A percentile compares a stretch with the other conserved stretches of the same genome.
Conservation (phyloP, 345 rosid genomes). For the Murraya paniculata region DNA sequence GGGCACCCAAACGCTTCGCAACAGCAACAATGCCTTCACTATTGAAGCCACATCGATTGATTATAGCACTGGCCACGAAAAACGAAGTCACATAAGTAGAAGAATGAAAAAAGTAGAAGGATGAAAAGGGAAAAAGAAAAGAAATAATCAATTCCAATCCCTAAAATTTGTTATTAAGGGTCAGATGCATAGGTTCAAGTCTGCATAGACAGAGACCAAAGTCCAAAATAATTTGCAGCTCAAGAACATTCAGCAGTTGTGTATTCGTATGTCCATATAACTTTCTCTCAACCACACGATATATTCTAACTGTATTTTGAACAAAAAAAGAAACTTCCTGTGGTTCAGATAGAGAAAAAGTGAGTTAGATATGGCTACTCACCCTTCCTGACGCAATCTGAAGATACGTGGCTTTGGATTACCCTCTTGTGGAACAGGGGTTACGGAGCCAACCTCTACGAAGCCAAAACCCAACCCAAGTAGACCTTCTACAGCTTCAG, state of each 20-base stretch:
- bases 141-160: neutral
- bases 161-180: neutral
- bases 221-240: neutral
- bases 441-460: conserved; percentile 97
- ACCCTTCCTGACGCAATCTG: conserved; percentile 83
- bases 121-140: neutral
- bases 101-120: neutral
- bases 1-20: conserved; percentile 94
- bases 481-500: conserved; percentile 90
- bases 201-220: neutral
- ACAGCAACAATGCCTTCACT: conserved; percentile 96
- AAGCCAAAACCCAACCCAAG: conserved; percentile 92
- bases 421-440: conserved; percentile 97
- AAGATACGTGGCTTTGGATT: conserved; percentile 90
- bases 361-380: conserved; percentile 24
- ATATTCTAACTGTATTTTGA: neutral
- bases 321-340: neutral
- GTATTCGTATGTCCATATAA: neutral
- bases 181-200: neutral
- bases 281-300: conserved; percentile 2
- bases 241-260: neutral
- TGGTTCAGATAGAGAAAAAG: neutral
- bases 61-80: conserved; percentile 64
- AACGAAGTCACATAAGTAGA: neutral
- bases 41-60: conserved; percentile 95